These are phyloP conservation scores for Phlebiopsis flavidoalba DNA, from an alignment of 768 basidiomycete species.

Conservation along the genomic window DNA sequence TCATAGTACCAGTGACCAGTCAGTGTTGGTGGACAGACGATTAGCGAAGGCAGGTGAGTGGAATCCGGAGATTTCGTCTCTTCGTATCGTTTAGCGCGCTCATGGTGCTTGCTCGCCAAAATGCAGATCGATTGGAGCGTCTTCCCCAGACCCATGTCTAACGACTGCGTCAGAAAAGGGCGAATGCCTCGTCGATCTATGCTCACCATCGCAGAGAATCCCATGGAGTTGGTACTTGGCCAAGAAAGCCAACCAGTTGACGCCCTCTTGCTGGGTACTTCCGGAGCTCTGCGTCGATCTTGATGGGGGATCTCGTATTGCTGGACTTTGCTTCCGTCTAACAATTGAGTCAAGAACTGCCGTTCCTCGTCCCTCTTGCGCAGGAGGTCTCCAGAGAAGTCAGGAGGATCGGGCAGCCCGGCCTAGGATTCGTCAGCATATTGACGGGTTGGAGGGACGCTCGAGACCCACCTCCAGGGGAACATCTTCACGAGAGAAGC, in stretches of 20 bases:
- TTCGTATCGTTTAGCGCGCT: conserved; percentile 66
- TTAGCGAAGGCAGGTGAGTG: conserved; percentile 87
- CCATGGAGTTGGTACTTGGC: conserved; percentile 98
- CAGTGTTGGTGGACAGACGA: conserved; percentile 94
- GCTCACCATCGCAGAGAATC: conserved; percentile 91
- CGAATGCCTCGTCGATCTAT: neutral
- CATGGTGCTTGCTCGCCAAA: conserved; percentile 87
- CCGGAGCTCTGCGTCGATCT: conserved; percentile 89
- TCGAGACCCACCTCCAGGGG: conserved; percentile 74
- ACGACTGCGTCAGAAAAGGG: neutral
- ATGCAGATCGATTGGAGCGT: conserved; percentile 98
- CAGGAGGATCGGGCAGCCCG: conserved; percentile 93
- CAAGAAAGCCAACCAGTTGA: conserved; percentile 98
- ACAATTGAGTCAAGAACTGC: conserved; percentile 86
- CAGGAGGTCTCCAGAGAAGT: conserved; percentile 84
- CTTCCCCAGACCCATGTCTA: conserved; percentile 99
- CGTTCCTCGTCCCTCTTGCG: conserved; percentile 84
- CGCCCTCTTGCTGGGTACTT: conserved; percentile 98
- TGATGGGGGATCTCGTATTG: conserved; percentile 81
- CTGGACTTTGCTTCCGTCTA: conserved; percentile 94
- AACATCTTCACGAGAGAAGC: conserved; percentile 96
- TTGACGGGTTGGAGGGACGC: neutral
- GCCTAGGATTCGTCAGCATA: conserved; percentile 44
- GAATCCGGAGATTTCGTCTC: conserved; percentile 67
- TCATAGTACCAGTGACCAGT: conserved; percentile 99